Conservation (phyloP, 306 rosid species). For the Leucaena leucocephala region DNA sequence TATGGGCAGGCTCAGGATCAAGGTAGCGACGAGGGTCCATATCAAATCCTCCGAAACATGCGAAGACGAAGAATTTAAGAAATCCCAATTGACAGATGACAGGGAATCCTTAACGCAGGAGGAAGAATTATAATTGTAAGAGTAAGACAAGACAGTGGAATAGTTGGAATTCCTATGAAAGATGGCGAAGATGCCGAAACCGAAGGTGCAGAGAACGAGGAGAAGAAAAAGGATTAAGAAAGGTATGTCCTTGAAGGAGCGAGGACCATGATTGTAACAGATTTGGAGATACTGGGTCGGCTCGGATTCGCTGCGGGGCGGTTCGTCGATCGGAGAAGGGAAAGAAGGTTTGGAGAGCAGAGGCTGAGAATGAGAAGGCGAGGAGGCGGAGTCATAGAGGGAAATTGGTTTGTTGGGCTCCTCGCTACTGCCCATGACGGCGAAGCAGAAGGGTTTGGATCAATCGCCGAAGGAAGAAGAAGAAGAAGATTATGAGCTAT, state of each 20-base stretch:
- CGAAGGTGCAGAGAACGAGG: conserved; percentile 64
- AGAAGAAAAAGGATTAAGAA: conserved; percentile 70
- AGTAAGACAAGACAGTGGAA: conserved; percentile 56
- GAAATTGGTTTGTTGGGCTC: conserved; percentile 52
- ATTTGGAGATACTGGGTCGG: conserved; percentile 68
- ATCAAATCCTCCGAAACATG: conserved; percentile 46
- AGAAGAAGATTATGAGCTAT: not conserved
- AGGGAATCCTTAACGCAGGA: conserved; percentile 50
- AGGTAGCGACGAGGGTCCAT: conserved; percentile 78
- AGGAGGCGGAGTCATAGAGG: conserved; percentile 40
- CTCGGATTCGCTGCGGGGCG: conserved; percentile 50
- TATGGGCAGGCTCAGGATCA: conserved; percentile 65
- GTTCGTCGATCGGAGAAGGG: conserved; percentile 42
- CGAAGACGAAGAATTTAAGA: conserved; percentile 36
- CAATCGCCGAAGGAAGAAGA: conserved; percentile 23
- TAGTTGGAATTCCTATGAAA: conserved; percentile 57
- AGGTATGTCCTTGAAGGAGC: conserved; percentile 71
- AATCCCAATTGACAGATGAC: conserved; percentile 25
- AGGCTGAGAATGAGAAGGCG: conserved; percentile 46
- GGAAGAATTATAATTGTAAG: conserved; percentile 53
- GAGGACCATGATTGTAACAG: conserved; percentile 66
- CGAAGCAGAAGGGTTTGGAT: conserved; percentile 14
- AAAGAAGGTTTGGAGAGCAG: conserved; percentile 58
- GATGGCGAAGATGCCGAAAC: conserved; percentile 70
- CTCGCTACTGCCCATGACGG: conserved; percentile 55